phyloP scores from a whole-genome alignment of 495 filamentous ascomycete species.

The Neohortaea acidophila region DNA sequence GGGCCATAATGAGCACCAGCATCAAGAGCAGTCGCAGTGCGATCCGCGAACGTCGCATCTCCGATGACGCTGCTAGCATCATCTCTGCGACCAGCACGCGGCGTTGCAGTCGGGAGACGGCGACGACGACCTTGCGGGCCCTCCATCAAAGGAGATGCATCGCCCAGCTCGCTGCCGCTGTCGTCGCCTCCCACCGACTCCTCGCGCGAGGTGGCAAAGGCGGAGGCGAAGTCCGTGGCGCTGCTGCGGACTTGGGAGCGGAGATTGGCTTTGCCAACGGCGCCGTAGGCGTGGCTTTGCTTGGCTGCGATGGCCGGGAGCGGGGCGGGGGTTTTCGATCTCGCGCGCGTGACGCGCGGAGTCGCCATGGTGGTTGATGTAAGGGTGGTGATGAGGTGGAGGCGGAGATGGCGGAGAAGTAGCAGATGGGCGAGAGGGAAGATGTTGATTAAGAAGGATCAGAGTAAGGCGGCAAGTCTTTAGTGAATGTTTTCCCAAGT shows the following conservation, averaged over 20 bases:
- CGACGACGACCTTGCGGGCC: not conserved
- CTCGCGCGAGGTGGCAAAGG: slow-evolving; percentile 1
- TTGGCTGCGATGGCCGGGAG: not conserved
- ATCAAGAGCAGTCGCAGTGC: not conserved
- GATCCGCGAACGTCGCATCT: not conserved
- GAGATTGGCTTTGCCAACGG: slow-evolving; percentile 7
- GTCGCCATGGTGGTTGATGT: not conserved
- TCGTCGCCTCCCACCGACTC: no score
- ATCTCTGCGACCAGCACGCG: no score
- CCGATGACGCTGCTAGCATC: no score
- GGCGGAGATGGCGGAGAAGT: no score
- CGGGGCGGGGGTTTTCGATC: not conserved
- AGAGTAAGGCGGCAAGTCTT: no score
- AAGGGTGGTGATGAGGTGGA: no score
- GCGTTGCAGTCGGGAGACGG: no score
- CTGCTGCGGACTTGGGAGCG: slow-evolving; percentile 1
- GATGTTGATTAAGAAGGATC: no score
- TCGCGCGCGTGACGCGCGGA: not conserved
- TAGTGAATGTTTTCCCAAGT: no score
- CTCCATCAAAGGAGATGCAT: not conserved
- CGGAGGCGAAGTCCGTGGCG: slow-evolving; percentile 1
- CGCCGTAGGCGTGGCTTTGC: slow-evolving; percentile 10
- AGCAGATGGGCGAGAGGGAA: no score
- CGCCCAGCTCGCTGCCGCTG: no score
- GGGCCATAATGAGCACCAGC: no score